Conservation (phyloP, 2,329 filamentous ascomycete species). For the Penicillium sp. region DNA sequence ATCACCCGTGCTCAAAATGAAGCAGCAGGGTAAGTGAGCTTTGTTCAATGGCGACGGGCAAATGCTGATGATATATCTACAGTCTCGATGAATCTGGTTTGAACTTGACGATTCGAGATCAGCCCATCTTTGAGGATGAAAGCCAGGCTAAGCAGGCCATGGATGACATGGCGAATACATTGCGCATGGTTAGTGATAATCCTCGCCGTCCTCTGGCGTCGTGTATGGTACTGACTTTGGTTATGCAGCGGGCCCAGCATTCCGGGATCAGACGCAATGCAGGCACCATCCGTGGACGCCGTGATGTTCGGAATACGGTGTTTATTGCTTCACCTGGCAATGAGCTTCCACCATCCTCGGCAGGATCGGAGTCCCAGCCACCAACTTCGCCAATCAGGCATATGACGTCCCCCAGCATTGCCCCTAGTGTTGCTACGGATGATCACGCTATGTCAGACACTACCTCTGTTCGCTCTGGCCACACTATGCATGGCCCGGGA, state of each 20-base stretch:
- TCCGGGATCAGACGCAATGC: slow-evolving; percentile 62
- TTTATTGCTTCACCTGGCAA: slow-evolving; percentile 62
- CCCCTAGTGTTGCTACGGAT: slow-evolving; percentile 46
- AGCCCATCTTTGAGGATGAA: slow-evolving; percentile 52
- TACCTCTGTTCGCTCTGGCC: slow-evolving; percentile 85
- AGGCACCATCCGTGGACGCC: slow-evolving; percentile 79
- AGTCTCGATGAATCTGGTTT: slow-evolving; percentile 46
- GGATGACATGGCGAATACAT: slow-evolving; percentile 50
- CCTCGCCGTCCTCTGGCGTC: neutral
- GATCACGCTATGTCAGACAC: slow-evolving; percentile 77
- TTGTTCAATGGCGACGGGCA: neutral
- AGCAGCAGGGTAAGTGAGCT: slow-evolving; percentile 38
- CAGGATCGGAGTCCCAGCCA: slow-evolving; percentile 26
- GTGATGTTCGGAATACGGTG: slow-evolving; percentile 89
- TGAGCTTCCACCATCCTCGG: slow-evolving; percentile 31
- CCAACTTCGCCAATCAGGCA: slow-evolving; percentile 39
- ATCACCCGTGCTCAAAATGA: slow-evolving; percentile 48
- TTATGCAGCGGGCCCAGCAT: slow-evolving; percentile 44
- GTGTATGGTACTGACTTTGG: slow-evolving; percentile 19
- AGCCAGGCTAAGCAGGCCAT: slow-evolving; percentile 50
- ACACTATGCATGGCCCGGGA: slow-evolving; percentile 68
- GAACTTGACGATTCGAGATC: slow-evolving; percentile 50
- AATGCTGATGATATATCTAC: slow-evolving; percentile 18
- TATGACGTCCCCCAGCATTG: slow-evolving; percentile 52
- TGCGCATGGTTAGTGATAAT: slow-evolving; percentile 41